A percentile compares a stretch with the other conserved stretches of the same genome.
Conservation (phyloP, 139 green algal genomes). For the Tetraselmis chui region DNA sequence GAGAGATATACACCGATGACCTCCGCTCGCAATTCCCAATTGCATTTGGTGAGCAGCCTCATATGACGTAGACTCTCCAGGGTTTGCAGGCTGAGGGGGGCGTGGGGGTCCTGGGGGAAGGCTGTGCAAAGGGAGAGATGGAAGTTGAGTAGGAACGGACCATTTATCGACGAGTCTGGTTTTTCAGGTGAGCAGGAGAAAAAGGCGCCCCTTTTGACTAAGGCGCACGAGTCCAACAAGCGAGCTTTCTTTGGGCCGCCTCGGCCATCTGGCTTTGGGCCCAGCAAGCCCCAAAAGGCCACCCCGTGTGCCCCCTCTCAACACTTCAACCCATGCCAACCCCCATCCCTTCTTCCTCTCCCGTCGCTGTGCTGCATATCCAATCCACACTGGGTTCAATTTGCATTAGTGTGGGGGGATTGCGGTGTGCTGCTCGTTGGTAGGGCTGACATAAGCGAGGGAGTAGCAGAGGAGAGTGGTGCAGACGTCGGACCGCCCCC, state of each 20-base stretch:
- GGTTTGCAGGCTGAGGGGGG: not conserved
- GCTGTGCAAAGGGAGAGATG: not conserved
- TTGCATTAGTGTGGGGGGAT: too few relatives aligned
- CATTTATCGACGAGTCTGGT: not conserved
- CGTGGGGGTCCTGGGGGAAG: not conserved
- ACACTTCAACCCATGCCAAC: not conserved
- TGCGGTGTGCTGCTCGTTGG: too few relatives aligned
- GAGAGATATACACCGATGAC: conserved; percentile 8
- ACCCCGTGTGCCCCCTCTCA: not conserved
- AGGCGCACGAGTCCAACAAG: conserved; percentile 16
- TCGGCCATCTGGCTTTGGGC: conserved; percentile 5
- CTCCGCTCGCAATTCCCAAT: conserved; percentile 39
- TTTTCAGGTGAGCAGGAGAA: conserved; percentile 24
- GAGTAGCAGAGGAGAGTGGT: conserved; percentile 7
- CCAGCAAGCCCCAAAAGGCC: not conserved
- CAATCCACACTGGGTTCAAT: too few relatives aligned
- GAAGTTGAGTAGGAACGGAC: too few relatives aligned
- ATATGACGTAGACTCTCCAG: too few relatives aligned
- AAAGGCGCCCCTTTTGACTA: conserved; percentile 3
- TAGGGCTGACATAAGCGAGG: not conserved
- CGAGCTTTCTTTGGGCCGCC: conserved; percentile 21
- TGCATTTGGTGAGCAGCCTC: conserved; percentile 36
- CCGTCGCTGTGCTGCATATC: not conserved
- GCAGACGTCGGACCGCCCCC: conserved; percentile 1
- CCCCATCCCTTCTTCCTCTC: not conserved